Percentiles rank a stretch among this genome's conserved stretches.
These are phyloP conservation scores for Talaromyces pinophilus DNA, from an alignment of 2,329 filamentous ascomycete species.

Conservation along the genomic window DNA sequence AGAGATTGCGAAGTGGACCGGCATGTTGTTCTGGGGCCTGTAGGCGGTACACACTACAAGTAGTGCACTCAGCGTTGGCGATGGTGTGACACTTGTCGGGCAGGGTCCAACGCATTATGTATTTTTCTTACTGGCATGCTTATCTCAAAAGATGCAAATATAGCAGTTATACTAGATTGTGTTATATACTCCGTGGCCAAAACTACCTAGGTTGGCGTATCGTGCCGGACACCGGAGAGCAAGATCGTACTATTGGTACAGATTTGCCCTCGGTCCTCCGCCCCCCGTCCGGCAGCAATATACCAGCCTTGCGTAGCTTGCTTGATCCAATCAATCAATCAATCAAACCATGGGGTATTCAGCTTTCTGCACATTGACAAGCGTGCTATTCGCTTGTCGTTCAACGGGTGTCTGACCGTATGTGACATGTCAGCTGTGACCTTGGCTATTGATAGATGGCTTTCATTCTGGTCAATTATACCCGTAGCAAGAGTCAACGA, in stretches of 20 bases:
- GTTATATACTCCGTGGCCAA: background rate
- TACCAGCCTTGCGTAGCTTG: background rate
- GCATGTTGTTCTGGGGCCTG: background rate
- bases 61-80: background rate
- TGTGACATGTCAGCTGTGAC: background rate
- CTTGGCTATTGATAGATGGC: background rate
- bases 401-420: background rate
- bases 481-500: background rate
- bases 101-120: background rate
- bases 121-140: background rate
- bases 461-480: background rate
- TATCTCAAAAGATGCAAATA: background rate
- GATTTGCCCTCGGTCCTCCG: constrained; percentile 3
- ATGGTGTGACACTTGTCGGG: background rate
- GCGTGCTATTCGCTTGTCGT: background rate
- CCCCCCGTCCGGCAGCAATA: background rate
- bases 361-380: background rate
- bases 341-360: background rate
- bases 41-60: background rate
- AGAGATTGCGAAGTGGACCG: background rate
- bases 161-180: background rate
- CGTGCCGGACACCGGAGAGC: background rate
- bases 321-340: background rate
- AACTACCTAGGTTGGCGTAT: background rate
- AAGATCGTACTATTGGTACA: background rate